phyloP scores from a whole-genome alignment of 2,329 filamentous ascomycete species.

The Exserohilum turcica region DNA sequence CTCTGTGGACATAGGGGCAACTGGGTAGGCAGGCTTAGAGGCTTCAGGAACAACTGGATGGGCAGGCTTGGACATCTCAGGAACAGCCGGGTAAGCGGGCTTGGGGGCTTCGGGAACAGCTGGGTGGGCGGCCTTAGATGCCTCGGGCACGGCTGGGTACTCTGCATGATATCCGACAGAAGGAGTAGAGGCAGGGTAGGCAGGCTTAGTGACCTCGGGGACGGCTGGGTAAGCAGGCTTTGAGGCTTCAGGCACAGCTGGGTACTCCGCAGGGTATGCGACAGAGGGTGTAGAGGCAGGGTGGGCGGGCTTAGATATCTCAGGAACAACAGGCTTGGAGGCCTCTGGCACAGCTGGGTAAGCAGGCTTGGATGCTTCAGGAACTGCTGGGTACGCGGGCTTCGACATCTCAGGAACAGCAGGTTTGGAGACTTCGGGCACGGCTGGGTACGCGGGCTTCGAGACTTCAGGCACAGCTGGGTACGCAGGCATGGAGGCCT shows the following conservation, averaged over 20 bases:
- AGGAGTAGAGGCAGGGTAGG: background rate
- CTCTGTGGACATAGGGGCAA: background rate
- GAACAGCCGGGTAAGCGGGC: no score
- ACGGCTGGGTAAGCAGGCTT: constrained; percentile 10
- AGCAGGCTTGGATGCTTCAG: constrained; percentile 1
- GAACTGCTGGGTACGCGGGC: constrained; percentile 6
- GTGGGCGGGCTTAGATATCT: constrained; percentile 11
- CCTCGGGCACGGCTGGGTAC: constrained; percentile 2
- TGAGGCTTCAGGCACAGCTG: background rate
- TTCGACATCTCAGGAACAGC: constrained; percentile 2
- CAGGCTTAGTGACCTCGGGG: constrained; percentile 1
- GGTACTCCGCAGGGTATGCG: constrained; percentile 8
- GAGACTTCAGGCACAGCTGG: constrained; percentile 11
- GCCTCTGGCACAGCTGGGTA: background rate
- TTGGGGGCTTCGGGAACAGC: background rate
- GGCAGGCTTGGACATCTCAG: constrained; percentile 10
- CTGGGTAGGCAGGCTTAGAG: constrained; percentile 1
- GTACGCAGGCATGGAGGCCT: constrained; percentile 15
- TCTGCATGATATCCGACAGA: constrained; percentile 1
- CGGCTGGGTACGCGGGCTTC: constrained; percentile 1
- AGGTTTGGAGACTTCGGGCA: constrained; percentile 6
- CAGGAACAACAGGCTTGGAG: background rate
- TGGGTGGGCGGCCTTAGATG: constrained; percentile 9
- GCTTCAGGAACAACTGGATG: constrained; percentile 4
- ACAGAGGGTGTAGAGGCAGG: constrained; percentile 12